phyloP scores from a whole-genome alignment of 257 asterid genomes.

The Fraxinus americana region DNA sequence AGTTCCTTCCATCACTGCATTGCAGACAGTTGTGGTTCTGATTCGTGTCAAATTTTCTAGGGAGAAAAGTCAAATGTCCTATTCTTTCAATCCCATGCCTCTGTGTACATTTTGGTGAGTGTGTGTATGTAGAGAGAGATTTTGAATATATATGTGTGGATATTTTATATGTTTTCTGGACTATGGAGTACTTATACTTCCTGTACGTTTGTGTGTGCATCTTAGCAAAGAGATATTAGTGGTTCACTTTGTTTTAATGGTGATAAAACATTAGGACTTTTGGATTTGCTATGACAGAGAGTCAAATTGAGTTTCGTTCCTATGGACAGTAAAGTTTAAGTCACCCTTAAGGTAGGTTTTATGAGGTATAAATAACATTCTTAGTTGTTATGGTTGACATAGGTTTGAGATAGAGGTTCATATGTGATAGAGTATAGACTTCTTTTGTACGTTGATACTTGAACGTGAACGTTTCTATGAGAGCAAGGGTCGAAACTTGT shows the following conservation, averaged over 20 bases:
- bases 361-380: not conserved
- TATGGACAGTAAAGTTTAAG: not conserved
- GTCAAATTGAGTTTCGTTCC: conserved; percentile 2
- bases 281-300: not conserved
- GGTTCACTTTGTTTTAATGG: not conserved
- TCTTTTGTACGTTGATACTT: not conserved
- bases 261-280: not conserved
- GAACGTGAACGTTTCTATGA: not conserved
- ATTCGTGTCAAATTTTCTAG: not conserved
- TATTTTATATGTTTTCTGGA: not conserved
- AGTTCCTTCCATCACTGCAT: not conserved
- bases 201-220: not conserved
- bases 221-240: not conserved
- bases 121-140: not conserved
- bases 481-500: not conserved
- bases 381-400: not conserved
- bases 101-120: not conserved
- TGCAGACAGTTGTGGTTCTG: not conserved
- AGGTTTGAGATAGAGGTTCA: not conserved
- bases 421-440: not conserved
- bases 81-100: not conserved
- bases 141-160: not conserved
- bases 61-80: not conserved
- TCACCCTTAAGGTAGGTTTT: not conserved
- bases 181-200: not conserved